Percentiles rank a stretch among this genome's conserved stretches.
phyloP scores from a whole-genome alignment of 257 asterid genomes.

The Cinchona pubescens region DNA sequence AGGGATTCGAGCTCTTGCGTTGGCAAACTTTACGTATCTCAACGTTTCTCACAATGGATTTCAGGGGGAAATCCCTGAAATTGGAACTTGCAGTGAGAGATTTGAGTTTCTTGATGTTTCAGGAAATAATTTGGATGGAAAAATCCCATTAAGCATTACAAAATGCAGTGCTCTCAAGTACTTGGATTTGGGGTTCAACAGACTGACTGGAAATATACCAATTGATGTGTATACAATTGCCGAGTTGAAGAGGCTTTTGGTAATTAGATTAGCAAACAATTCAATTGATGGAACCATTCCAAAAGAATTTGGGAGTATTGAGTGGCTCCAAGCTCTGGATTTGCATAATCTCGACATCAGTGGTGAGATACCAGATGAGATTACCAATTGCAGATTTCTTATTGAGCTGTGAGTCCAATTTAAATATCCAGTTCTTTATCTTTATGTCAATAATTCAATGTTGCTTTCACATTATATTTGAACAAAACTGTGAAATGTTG shows the following conservation, averaged over 20 bases:
- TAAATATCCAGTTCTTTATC: neutral
- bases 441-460: neutral
- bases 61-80: constrained; percentile 48
- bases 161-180: constrained; percentile 65
- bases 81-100: constrained; percentile 41
- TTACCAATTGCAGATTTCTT: constrained; percentile 73
- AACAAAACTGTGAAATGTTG: constrained; percentile 13
- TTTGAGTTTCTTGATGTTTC: constrained; percentile 67
- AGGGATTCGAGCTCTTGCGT: constrained; percentile 54
- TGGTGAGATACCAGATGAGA: constrained; percentile 69
- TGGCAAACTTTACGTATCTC: constrained; percentile 52
- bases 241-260: constrained; percentile 48
- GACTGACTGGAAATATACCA: constrained; percentile 68
- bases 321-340: constrained; percentile 84
- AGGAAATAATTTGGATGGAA: constrained; percentile 58
- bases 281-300: constrained; percentile 67
- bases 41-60: constrained; percentile 62
- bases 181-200: constrained; percentile 73
- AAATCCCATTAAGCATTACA: constrained; percentile 54
- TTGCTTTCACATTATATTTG: constrained; percentile 15
- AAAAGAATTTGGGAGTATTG: constrained; percentile 55
- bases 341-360: constrained; percentile 55
- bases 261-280: constrained; percentile 65
- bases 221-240: constrained; percentile 56
- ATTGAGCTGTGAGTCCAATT: constrained; percentile 74